Percentiles rank a stretch among this genome's conserved stretches.
Conservation (phyloP, 73 alveolate genomes). For the Paramecium primaurelia region DNA sequence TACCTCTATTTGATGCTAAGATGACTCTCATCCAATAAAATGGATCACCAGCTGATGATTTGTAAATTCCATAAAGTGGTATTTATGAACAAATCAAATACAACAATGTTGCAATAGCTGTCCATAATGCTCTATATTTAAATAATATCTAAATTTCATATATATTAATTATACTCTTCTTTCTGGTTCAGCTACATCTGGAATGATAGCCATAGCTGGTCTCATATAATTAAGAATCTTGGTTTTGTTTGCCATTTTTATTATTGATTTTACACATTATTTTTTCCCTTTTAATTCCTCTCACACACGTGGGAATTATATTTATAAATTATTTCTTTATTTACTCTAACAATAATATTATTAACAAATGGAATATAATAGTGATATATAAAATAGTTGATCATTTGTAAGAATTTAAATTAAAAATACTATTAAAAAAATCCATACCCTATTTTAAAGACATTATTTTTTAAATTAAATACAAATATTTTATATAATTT, state of each 20-base stretch:
- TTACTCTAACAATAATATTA: not conserved
- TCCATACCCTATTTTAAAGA: not conserved
- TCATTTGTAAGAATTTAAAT: not conserved
- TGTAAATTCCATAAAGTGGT: constrained; percentile 98
- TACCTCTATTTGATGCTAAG: constrained; percentile 99
- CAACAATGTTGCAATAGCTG: constrained; percentile 96
- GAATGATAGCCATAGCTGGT: constrained; percentile 96
- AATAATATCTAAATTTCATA: constrained; percentile 27
- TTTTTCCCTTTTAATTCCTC: not conserved
- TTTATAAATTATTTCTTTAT: not conserved
- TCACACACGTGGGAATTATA: constrained; percentile 26
- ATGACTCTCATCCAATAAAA: constrained; percentile 99
- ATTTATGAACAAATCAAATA: constrained; percentile 99
- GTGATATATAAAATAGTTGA: no score
- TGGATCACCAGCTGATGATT: constrained; percentile 96
- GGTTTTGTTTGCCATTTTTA: constrained; percentile 65
- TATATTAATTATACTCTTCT: constrained; percentile 66
- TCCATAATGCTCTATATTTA: constrained; percentile 96
- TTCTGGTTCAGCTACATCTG: constrained; percentile 96
- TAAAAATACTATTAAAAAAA: not conserved
- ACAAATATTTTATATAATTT: not conserved
- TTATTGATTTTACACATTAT: not conserved
- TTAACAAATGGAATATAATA: not conserved
- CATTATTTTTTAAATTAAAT: not conserved
- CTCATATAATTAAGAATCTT: constrained; percentile 84